A percentile compares a stretch with the other conserved stretches of the same genome.
Conservation (phyloP, 2,329 filamentous ascomycete species). For the Aspergillus sp. region DNA sequence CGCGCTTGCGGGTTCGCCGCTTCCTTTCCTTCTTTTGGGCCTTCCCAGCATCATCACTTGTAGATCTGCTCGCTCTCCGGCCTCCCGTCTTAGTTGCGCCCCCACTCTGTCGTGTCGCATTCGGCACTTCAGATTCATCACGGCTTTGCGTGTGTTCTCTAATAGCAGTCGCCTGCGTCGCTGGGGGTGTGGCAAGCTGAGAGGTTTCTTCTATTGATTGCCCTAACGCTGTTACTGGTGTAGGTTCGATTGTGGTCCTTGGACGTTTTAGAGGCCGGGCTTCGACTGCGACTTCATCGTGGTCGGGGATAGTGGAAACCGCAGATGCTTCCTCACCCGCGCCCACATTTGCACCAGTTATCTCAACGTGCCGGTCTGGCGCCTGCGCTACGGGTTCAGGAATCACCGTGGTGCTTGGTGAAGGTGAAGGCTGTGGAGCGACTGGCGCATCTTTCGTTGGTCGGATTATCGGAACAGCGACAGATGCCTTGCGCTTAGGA, state of each 20-base stretch:
- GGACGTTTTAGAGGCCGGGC: conserved; percentile 30
- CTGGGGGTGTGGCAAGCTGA: conserved; percentile 22
- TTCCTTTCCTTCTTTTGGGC: conserved; percentile 23
- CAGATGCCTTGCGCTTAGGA: conserved; percentile 28
- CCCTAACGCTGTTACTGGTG: not conserved
- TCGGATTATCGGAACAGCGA: conserved; percentile 17
- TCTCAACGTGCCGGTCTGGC: not conserved
- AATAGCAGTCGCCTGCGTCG: conserved; percentile 24
- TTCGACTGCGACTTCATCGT: conserved; percentile 14
- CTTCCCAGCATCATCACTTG: conserved; percentile 24
- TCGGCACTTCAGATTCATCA: conserved; percentile 18
- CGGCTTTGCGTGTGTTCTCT: conserved; percentile 22
- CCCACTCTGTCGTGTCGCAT: conserved; percentile 23
- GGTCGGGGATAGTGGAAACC: conserved; percentile 2
- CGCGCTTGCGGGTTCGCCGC: conserved; percentile 34
- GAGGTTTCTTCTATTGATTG: not conserved
- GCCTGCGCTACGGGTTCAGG: conserved; percentile 13
- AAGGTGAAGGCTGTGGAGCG: conserved; percentile 18
- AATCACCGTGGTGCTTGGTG: conserved; percentile 14
- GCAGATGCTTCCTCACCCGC: conserved; percentile 9
- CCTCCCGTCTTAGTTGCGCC: conserved; percentile 23
- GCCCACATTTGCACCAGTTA: not conserved
- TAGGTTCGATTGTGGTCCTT: conserved; percentile 18
- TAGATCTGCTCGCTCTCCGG: conserved; percentile 26
- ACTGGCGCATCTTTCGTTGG: conserved; percentile 14